Percentiles rank a stretch among this genome's conserved stretches.
Conservation (phyloP, 768 basidiomycete species). For the Jaapia argillacea region DNA sequence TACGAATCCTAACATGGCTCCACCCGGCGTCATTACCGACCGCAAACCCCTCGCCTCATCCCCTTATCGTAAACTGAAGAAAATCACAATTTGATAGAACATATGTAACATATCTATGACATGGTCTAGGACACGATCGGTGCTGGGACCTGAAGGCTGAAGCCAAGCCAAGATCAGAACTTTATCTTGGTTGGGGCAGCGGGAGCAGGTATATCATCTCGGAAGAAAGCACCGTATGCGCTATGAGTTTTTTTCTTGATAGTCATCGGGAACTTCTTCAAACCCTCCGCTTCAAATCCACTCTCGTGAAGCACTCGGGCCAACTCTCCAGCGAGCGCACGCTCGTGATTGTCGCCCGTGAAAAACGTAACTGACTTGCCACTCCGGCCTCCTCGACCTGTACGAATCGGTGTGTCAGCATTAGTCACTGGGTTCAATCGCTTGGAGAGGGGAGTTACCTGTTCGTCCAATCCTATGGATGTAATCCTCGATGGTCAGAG, state of each 20-base stretch:
- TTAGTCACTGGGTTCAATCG: slow-evolving; percentile 8
- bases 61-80: no score
- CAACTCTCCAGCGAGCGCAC: slow-evolving; percentile 83
- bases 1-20: no score
- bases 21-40: no score
- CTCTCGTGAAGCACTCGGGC: slow-evolving; percentile 86
- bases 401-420: neutral
- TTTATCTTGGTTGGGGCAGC: slow-evolving; percentile 70
- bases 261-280: slow-evolving; percentile 89
- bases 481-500: slow-evolving; percentile 90
- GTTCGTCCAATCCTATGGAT: slow-evolving; percentile 87
- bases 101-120: no score
- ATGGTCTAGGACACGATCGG: no score
- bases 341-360: slow-evolving; percentile 85
- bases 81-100: no score
- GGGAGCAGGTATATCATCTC: slow-evolving; percentile 52
- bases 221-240: slow-evolving; percentile 81
- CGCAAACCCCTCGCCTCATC: no score
- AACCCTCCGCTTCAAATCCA: slow-evolving; percentile 64
- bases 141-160: no score
- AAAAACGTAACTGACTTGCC: slow-evolving; percentile 97
- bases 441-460: slow-evolving; percentile 32
- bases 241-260: slow-evolving; percentile 95
- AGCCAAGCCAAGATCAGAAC: slow-evolving; percentile 34
- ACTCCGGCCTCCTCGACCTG: slow-evolving; percentile 80